Evolutionary conservation across 177 flowering plant genomes (phyloP).

Genomic region (Tripterygium wilfordii): DNA sequence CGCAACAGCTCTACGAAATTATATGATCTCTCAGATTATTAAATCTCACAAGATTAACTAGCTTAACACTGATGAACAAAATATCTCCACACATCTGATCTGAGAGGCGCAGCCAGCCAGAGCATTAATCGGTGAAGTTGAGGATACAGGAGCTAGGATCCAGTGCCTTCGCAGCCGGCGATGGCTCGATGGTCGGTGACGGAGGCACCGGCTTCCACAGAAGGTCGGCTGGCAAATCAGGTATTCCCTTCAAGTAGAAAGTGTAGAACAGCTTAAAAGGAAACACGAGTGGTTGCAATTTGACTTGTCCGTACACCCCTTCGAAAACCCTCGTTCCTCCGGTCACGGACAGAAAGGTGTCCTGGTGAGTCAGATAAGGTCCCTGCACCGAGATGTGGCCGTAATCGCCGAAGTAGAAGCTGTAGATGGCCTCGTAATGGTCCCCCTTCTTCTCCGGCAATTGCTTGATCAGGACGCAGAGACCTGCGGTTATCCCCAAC

Average conservation of each 20-base stretch:
- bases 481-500: conserved; percentile 51
- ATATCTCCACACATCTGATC: too few species aligned
- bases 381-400: conserved; percentile 72
- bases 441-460: conserved; percentile 57
- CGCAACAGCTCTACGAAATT: too few species aligned
- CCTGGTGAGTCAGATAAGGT: conserved; percentile 55
- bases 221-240: conserved; percentile 51
- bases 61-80: too few species aligned
- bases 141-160: conserved; percentile 33
- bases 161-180: conserved; percentile 53
- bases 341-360: conserved; percentile 53
- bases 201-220: conserved; percentile 42
- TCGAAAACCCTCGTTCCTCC: conserved; percentile 67
- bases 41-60: too few species aligned
- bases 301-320: conserved; percentile 60
- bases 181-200: conserved; percentile 37
- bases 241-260: conserved; percentile 53
- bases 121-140: conserved; percentile 35
- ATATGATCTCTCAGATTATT: too few species aligned
- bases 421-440: conserved; percentile 55
- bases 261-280: conserved; percentile 72
- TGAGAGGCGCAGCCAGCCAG: not conserved
- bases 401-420: conserved; percentile 69
- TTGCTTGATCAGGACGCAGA: conserved; percentile 51
- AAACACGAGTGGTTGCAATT: conserved; percentile 51